Base-by-base conservation (phyloP, 2,329 filamentous ascomycete genomes). In the Phoma herbarum region DNA sequence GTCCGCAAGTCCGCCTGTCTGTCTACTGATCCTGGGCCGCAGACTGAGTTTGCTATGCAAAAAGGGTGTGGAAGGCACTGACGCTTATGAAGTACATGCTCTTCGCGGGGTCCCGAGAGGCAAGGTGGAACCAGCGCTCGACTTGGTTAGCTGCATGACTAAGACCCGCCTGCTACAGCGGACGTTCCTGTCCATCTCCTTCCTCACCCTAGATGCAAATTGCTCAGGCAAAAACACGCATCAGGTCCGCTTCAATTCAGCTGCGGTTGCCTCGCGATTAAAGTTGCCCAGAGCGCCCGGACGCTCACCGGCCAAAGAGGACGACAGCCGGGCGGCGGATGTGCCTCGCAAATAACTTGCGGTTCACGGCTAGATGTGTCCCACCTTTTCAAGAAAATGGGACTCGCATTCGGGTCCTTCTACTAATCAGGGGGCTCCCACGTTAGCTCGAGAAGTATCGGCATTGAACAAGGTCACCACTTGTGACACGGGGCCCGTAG, bases 111-210 rank as follows among this genome's bases (percentile, higher is more conserved):
- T 57, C 23, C 44, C 47, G 42, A 52, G 29, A 23, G 18, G 33
- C 31, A n/a, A n/a, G n/a, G n/a, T 47, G 6, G 18, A 20, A 41
- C 49, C 54, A 60, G 39, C 16, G 49, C 31, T 20, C 10, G 39
- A 20, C 60, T 61, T 57, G 39, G 56, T 50, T 54, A 59, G 56
- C 31, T 16, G 33, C 12, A 25, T 49, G 44, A 59, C 50, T 59
- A 59, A 35, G 31, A 59, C n/a, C 4, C 31, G 8, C 31, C 14
- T 41, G 7, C 22, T 26, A 22, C 11, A 23, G 45, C 33, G 20
- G 23, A 43, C 11, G 18, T 23, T 23, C 20, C 11, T 43, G 18
- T 8, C 7, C 12, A 1, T 16, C 12, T 43, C 14, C 12, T n/a
- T 43, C 23, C 23, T 26, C 23, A 43, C 23, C 6, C 1, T 14